Percentiles rank a stretch among this genome's conserved stretches.
Conservation (phyloP, 2,329 filamentous ascomycete species). For the Mariannaea sp. region DNA sequence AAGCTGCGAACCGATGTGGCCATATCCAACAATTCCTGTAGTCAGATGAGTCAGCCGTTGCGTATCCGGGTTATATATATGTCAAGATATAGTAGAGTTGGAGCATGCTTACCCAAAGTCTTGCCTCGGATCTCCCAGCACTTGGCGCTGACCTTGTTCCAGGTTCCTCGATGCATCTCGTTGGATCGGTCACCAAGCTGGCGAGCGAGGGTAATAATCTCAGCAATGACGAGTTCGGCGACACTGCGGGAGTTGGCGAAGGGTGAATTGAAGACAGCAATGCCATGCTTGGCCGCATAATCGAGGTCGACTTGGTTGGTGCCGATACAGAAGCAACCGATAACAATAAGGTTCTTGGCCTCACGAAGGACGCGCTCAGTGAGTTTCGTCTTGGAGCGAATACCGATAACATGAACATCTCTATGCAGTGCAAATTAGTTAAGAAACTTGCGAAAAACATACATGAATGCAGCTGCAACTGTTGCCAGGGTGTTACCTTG, state of each 20-base stretch:
- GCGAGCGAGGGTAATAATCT: constrained; percentile 89
- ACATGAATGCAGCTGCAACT: neutral
- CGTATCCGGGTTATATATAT: neutral
- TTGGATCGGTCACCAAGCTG: constrained; percentile 92
- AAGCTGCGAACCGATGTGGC: constrained; percentile 94
- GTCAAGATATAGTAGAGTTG: neutral
- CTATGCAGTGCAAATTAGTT: constrained; percentile 50
- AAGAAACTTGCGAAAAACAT: constrained; percentile 23
- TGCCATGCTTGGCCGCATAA: constrained; percentile 81
- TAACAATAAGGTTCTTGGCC: constrained; percentile 91
- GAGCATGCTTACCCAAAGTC: constrained; percentile 72
- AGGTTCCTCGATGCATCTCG: constrained; percentile 91
- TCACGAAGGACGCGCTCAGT: constrained; percentile 81
- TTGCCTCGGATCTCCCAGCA: constrained; percentile 99
- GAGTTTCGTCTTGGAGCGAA: constrained; percentile 96
- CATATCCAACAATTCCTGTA: constrained; percentile 88
- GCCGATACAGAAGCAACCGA: constrained; percentile 98
- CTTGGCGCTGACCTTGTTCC: constrained; percentile 96
- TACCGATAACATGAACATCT: constrained; percentile 95
- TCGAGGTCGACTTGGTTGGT: constrained; percentile 93
- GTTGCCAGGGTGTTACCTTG: no score
- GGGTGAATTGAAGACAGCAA: constrained; percentile 98
- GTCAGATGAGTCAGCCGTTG: neutral
- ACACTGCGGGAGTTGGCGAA: constrained; percentile 98
- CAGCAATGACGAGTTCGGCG: constrained; percentile 91